phyloP scores from a whole-genome alignment of 2,329 filamentous ascomycete species.

The Neopestalotiopsis sp. region DNA sequence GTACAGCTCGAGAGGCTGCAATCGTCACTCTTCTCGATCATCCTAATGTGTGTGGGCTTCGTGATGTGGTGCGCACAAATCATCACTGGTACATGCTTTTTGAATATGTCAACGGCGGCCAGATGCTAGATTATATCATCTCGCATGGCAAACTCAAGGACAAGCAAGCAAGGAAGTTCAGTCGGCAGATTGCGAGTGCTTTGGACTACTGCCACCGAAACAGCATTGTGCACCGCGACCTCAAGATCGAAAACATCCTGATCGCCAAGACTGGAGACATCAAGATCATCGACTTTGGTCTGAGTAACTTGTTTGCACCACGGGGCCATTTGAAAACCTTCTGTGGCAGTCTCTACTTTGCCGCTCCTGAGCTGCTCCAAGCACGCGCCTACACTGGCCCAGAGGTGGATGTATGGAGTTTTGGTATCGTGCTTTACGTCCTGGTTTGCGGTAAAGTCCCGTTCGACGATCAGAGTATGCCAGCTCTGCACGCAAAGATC shows the following conservation, averaged over 20 bases:
- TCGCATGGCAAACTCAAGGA: slow-evolving; percentile 97
- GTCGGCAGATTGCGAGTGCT: slow-evolving; percentile 93
- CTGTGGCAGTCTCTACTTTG: slow-evolving; percentile 97
- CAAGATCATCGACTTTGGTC: slow-evolving; percentile 98
- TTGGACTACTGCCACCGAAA: slow-evolving; percentile 98
- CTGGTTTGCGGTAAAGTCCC: slow-evolving; percentile 97
- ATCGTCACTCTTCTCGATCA: slow-evolving; percentile 95
- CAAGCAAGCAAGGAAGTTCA: slow-evolving; percentile 97
- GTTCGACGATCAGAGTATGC: slow-evolving; percentile 99
- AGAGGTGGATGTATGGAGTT: slow-evolving; percentile 98
- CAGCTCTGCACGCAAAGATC: slow-evolving; percentile 96
- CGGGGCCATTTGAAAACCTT: slow-evolving; percentile 90
- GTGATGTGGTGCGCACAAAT: slow-evolving; percentile 92
- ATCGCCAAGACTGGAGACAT: slow-evolving; percentile 99
- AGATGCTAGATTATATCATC: slow-evolving; percentile 99
- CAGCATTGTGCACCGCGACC: slow-evolving; percentile 94
- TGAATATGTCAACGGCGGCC: slow-evolving; percentile 97
- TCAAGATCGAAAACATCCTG: slow-evolving; percentile 99
- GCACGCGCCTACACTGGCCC: slow-evolving; percentile 94
- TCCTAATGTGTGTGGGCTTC: slow-evolving; percentile 94
- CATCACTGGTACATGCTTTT: slow-evolving; percentile 99
- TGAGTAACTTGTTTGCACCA: slow-evolving; percentile 95
- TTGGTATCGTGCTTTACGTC: slow-evolving; percentile 97
- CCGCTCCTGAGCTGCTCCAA: slow-evolving; percentile 91
- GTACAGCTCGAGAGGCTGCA: slow-evolving; percentile 92